Conservation (phyloP, 306 rosid species). For the Malus orientalis region DNA sequence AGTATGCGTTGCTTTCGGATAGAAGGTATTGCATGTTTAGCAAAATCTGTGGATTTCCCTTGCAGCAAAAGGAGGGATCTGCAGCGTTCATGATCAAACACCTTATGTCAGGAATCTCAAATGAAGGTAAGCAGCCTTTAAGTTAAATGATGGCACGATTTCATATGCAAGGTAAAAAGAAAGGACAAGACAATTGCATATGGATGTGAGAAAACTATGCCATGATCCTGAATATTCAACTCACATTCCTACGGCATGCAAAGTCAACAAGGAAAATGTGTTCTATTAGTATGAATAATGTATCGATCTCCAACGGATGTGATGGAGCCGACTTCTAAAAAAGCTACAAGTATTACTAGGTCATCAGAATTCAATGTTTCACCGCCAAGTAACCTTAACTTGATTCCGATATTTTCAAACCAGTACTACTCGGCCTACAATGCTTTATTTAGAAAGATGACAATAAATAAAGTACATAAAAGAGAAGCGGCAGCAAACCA, state of each 20-base stretch:
- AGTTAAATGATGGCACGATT: background rate
- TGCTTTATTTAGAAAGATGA: background rate
- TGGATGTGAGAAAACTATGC: background rate
- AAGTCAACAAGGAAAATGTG: background rate
- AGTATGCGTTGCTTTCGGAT: slow-evolving; percentile 69
- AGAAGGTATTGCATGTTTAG: slow-evolving; percentile 78
- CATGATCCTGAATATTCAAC: background rate
- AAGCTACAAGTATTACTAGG: background rate
- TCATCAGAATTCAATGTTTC: background rate
- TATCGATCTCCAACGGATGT: background rate
- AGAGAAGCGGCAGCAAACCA: background rate
- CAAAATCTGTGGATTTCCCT: slow-evolving; percentile 69
- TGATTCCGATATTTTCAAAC: background rate
- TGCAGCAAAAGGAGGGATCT: slow-evolving; percentile 68
- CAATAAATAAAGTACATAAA: background rate
- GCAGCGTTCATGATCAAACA: slow-evolving; percentile 10
- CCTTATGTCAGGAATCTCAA: slow-evolving; percentile 4
- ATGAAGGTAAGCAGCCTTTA: background rate
- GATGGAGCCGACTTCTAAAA: background rate
- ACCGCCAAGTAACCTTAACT: background rate
- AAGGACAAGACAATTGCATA: background rate
- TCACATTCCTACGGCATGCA: background rate
- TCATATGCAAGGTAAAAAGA: background rate
- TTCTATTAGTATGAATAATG: background rate
- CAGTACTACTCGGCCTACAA: background rate